Percentiles rank a stretch among this genome's conserved stretches.
Conservation (phyloP, 495 filamentous ascomycete genomes). For the Aspergillus asperescens region DNA sequence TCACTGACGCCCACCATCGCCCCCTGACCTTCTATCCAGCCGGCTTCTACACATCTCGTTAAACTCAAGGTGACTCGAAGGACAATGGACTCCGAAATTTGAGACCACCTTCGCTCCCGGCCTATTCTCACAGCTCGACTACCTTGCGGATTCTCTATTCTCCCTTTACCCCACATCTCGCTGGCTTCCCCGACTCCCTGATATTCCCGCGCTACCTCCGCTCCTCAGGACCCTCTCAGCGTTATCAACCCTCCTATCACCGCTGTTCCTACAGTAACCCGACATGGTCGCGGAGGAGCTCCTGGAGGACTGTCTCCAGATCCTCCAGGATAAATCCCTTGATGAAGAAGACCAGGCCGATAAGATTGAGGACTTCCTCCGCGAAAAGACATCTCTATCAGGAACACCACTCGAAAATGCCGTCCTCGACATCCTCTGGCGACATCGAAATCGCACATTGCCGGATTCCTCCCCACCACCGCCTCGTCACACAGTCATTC, state of each 20-base stretch:
- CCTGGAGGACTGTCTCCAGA: constrained; percentile 82
- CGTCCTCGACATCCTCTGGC: constrained; percentile 87
- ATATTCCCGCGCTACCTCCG: constrained; percentile 6
- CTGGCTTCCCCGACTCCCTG: constrained; percentile 13
- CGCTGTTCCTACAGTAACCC: background rate
- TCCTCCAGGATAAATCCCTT: constrained; percentile 74
- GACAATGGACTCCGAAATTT: constrained; percentile 14
- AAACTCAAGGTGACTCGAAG: background rate
- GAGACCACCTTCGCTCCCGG: background rate
- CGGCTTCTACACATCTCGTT: constrained; percentile 1
- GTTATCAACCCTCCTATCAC: background rate
- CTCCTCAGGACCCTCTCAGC: constrained; percentile 6
- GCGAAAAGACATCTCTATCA: constrained; percentile 67
- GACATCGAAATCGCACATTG: constrained; percentile 72
- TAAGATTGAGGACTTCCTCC: constrained; percentile 79
- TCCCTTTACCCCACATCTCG: constrained; percentile 18
- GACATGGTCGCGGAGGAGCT: constrained; percentile 87
- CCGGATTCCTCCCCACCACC: constrained; percentile 74
- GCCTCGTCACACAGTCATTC: constrained; percentile 80
- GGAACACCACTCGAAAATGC: constrained; percentile 84
- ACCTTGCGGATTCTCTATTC: constrained; percentile 10
- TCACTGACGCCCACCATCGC: constrained; percentile 12
- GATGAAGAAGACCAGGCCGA: constrained; percentile 97
- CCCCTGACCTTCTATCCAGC: background rate
- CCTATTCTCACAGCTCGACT: constrained; percentile 1